Conservation (phyloP, 371 early-diverging fungal species). For the Thermomucor indicae-seudaticae region DNA sequence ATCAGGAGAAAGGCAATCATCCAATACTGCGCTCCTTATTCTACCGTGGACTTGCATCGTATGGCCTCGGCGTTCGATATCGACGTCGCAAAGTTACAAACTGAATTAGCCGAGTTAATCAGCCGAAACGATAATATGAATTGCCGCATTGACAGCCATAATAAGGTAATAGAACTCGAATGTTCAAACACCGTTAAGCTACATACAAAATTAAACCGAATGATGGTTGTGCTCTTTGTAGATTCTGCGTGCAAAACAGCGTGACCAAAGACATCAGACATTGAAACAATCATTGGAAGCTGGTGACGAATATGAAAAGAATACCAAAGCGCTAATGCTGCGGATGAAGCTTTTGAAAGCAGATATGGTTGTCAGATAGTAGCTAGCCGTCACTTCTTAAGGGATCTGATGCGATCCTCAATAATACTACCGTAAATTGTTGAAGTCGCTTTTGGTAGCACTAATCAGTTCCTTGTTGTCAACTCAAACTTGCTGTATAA, state of each 20-base stretch:
- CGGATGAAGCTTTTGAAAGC: slow-evolving; percentile 51
- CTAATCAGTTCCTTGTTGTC: too few species aligned
- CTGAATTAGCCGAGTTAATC: slow-evolving; percentile 67
- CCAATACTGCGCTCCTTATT: slow-evolving; percentile 81
- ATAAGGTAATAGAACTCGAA: slow-evolving; percentile 62
- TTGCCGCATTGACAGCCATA: slow-evolving; percentile 81
- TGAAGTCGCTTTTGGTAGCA: too few species aligned
- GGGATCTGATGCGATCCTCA: too few species aligned
- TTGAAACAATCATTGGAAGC: slow-evolving; percentile 56
- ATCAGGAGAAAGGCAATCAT: slow-evolving; percentile 77
- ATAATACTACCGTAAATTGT: too few species aligned
- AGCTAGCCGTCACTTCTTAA: too few species aligned
- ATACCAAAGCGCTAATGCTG: slow-evolving; percentile 54
- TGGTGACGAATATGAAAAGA: slow-evolving; percentile 59
- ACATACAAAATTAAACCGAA: not conserved
- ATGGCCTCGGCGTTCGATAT: slow-evolving; percentile 78
- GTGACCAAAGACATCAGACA: slow-evolving; percentile 62
- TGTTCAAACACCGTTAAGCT: not conserved
- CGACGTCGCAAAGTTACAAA: slow-evolving; percentile 56
- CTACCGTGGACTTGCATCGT: slow-evolving; percentile 69
- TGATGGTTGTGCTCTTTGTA: not conserved
- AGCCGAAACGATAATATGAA: slow-evolving; percentile 49
- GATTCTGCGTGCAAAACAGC: slow-evolving; percentile 56
- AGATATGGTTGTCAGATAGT: slow-evolving; percentile 11
- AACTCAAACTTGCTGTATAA: too few species aligned